Evolutionary conservation across 768 basidiomycete species (phyloP).

Genomic region (Mycena latifolia): DNA sequence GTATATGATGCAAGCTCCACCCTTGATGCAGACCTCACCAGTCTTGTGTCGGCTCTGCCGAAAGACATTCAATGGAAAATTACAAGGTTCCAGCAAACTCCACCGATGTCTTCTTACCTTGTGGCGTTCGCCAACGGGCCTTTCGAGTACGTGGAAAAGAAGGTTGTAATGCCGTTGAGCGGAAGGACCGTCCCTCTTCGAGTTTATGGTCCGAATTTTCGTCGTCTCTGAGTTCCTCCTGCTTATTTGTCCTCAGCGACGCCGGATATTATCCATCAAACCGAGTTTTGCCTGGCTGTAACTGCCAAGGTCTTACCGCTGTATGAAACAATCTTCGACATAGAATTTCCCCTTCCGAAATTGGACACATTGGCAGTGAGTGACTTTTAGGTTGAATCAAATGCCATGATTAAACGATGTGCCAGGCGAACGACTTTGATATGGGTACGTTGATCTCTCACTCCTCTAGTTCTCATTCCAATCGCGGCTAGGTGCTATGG

Average conservation of each 20-base stretch:
- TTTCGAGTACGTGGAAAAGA: slow-evolving; percentile 80
- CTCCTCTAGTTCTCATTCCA: slow-evolving; percentile 1
- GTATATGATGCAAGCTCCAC: slow-evolving; percentile 48
- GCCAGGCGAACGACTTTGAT: slow-evolving; percentile 86
- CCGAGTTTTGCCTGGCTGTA: slow-evolving; percentile 88
- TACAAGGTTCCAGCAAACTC: slow-evolving; percentile 84
- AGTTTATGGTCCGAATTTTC: slow-evolving; percentile 63
- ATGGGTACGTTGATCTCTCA: slow-evolving; percentile 61
- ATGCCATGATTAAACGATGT: too few species aligned
- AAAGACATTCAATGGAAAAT: slow-evolving; percentile 76
- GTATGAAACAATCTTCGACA: slow-evolving; percentile 54
- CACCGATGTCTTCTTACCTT: slow-evolving; percentile 91
- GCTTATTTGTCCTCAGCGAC: slow-evolving; percentile 67
- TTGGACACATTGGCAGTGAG: slow-evolving; percentile 88
- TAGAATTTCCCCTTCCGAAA: slow-evolving; percentile 65
- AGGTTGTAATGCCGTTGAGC: slow-evolving; percentile 83
- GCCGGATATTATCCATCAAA: slow-evolving; percentile 84
- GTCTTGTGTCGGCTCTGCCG: slow-evolving; percentile 5
- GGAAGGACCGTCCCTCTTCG: slow-evolving; percentile 86
- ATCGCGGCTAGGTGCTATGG: slow-evolving; percentile 76
- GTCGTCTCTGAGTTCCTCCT: background rate
- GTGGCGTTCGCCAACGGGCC: slow-evolving; percentile 89
- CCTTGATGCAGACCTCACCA: slow-evolving; percentile 32
- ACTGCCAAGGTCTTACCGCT: slow-evolving; percentile 84
- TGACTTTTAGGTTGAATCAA: background rate